Conservation (phyloP, 108 stramenopile species). For the Nannochloropsis granulata region DNA sequence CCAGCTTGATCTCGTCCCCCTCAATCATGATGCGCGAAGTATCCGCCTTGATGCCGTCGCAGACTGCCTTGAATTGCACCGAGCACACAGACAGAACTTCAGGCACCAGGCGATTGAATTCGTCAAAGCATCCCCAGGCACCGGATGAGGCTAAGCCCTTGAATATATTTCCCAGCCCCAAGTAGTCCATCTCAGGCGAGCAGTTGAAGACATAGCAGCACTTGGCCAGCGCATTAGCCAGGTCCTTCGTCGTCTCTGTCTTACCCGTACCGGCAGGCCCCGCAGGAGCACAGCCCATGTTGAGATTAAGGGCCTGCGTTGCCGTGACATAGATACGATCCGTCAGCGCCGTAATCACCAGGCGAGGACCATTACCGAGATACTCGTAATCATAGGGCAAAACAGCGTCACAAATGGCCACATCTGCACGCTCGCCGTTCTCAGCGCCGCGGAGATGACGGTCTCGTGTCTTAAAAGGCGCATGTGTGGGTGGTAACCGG, state of each 20-base stretch:
- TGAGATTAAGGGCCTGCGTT: slow-evolving; percentile 59
- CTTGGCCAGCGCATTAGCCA: slow-evolving; percentile 54
- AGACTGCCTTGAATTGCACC: slow-evolving; percentile 64
- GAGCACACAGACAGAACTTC: slow-evolving; percentile 60
- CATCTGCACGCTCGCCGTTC: slow-evolving; percentile 48
- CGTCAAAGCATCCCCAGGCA: slow-evolving; percentile 58
- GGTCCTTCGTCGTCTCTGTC: slow-evolving; percentile 63
- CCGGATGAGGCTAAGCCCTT: slow-evolving; percentile 51
- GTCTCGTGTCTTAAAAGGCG: slow-evolving; percentile 43
- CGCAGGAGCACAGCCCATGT: slow-evolving; percentile 66
- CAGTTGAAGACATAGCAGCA: slow-evolving; percentile 69
- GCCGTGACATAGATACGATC: slow-evolving; percentile 67
- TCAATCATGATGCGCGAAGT: slow-evolving; percentile 47
- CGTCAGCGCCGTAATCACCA: slow-evolving; percentile 63
- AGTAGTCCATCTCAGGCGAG: slow-evolving; percentile 55
- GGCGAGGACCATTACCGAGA: slow-evolving; percentile 56
- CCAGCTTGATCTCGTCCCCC: slow-evolving; percentile 42
- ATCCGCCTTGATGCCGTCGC: slow-evolving; percentile 57
- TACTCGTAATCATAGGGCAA: slow-evolving; percentile 69
- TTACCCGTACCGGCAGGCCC: slow-evolving; percentile 67
- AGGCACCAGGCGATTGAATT: slow-evolving; percentile 56
- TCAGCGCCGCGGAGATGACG: slow-evolving; percentile 39
- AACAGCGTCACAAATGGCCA: slow-evolving; percentile 57
- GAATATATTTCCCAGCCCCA: slow-evolving; percentile 51
- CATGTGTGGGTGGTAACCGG: slow-evolving; percentile 44